Evolutionary conservation across 345 rosid genomes (phyloP).

Genomic region (Moricandia moricandioides): DNA sequence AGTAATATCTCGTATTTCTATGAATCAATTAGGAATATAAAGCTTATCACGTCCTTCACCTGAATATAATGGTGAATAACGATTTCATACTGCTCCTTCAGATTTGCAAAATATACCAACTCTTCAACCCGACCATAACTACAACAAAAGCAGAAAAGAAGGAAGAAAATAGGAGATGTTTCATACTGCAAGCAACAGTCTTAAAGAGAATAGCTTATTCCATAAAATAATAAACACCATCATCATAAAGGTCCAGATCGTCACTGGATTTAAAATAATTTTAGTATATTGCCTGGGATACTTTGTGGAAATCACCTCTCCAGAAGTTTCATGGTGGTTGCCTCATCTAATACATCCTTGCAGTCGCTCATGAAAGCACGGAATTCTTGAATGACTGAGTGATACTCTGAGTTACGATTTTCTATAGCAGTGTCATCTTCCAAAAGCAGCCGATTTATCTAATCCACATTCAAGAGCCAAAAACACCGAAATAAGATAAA

Average conservation of each 20-base stretch:
- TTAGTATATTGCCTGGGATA: neutral
- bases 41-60: slow-evolving; percentile 45
- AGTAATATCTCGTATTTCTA: neutral
- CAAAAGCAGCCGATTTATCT: slow-evolving; percentile 90
- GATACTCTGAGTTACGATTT: slow-evolving; percentile 77
- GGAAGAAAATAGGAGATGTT: neutral
- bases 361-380: slow-evolving; percentile 95
- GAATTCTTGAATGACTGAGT: slow-evolving; percentile 76
- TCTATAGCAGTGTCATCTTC: slow-evolving; percentile 92
- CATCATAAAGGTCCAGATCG: slow-evolving; percentile 5
- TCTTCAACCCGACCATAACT: slow-evolving; percentile 98
- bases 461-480: neutral
- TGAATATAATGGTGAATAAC: slow-evolving; percentile 88
- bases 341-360: slow-evolving; percentile 96
- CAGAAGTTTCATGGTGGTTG: slow-evolving; percentile 94
- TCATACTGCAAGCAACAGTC: slow-evolving; percentile 8
- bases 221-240: neutral
- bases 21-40: slow-evolving; percentile 22
- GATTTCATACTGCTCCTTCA: slow-evolving; percentile 91
- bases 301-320: slow-evolving; percentile 62
- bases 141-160: slow-evolving; percentile 38
- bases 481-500: slow-evolving; percentile 2
- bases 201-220: slow-evolving; percentile 8
- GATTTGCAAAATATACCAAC: slow-evolving; percentile 88
- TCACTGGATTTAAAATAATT: slow-evolving; percentile 6